Base-by-base conservation (phyloP, 2,329 filamentous ascomycete genomes). In the Spiromastix sp. region DNA sequence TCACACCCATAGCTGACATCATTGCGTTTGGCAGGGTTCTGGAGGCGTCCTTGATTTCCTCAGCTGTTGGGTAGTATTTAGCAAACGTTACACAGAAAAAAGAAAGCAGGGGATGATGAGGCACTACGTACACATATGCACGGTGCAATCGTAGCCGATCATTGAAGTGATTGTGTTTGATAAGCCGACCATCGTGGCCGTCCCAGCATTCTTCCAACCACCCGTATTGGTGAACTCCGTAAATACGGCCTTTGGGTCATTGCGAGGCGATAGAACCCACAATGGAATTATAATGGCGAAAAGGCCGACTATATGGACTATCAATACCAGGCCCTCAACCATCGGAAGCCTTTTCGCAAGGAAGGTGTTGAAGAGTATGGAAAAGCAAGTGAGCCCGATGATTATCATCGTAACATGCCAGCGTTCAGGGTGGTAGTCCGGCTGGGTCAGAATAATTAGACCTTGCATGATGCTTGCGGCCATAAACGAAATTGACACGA, bases 1-100 rank as follows among this genome's bases (percentile, higher is more conserved):
- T 75, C 32, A 75, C 55, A 0, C 61, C 40, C 0, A 74, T 56
- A 3, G 62, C 63, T 2, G 59, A 53, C 26, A 74, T 61, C 40
- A 76, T 66, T 0, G 68, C 65, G 4, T 59, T 59, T 0, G 72
- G 72, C 0, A 76, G 60, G 0, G 65, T 65, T 2, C 60, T 50
- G 2, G 68, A 62, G 0, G 72, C 66, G 34, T 73, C 55, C 33
- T 57, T 56, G 29, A 63, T 56, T 37, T 63, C 60, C 38, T 63
- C 60, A 3, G 56, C 60, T 59, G 39, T 13, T 25, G 17, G n/a
- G n/a, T n/a, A n/a, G n/a, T n/a, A n/a, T n/a, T n/a, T n/a, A n/a
- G n/a, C n/a, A n/a, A n/a, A n/a, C n/a, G n/a, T n/a, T n/a, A n/a
- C n/a, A n/a, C n/a, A n/a, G n/a, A n/a, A n/a, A n/a, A n/a, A n/a